Percentiles rank a stretch among this genome's conserved stretches.
Evolutionary conservation across 768 basidiomycete genomes (phyloP).

Genomic region (Clitopilus hobsonii): DNA sequence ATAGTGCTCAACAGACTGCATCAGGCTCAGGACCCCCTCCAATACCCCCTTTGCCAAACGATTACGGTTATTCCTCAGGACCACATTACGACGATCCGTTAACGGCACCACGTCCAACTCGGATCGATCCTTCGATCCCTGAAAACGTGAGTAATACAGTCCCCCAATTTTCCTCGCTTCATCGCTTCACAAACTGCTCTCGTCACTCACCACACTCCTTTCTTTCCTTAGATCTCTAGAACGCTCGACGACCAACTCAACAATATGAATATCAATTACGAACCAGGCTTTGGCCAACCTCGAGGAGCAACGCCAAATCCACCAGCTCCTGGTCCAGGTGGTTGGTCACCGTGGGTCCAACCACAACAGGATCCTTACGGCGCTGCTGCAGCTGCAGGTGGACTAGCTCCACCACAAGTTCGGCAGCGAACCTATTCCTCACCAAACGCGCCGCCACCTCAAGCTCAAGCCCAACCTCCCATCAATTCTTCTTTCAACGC

Average conservation of each 20-base stretch:
- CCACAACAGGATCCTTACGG: neutral
- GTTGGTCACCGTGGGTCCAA: slow-evolving; percentile 17
- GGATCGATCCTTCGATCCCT: slow-evolving; percentile 54
- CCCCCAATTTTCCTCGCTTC: neutral
- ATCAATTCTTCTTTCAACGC: slow-evolving; percentile 13
- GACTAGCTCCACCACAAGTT: neutral
- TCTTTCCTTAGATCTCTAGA: slow-evolving; percentile 52
- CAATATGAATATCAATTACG: slow-evolving; percentile 15
- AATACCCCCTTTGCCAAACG: slow-evolving; percentile 25
- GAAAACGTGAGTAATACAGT: slow-evolving; percentile 48
- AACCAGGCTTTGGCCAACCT: slow-evolving; percentile 22
- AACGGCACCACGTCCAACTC: slow-evolving; percentile 63
- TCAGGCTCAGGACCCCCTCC: slow-evolving; percentile 14
- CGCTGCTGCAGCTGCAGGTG: neutral
- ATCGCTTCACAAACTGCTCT: slow-evolving; percentile 4
- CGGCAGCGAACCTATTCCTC: slow-evolving; percentile 10
- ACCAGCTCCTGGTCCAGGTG: slow-evolving; percentile 16
- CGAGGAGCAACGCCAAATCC: slow-evolving; percentile 14
- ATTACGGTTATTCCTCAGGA: slow-evolving; percentile 27
- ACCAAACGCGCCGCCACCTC: slow-evolving; percentile 10
- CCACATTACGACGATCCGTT: slow-evolving; percentile 54
- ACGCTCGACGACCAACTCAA: slow-evolving; percentile 43
- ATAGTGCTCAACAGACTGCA: neutral
- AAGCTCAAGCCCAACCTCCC: slow-evolving; percentile 15
- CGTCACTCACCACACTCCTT: neutral